Base-by-base conservation (phyloP, 2,329 filamentous ascomycete genomes). In the Hypoxylon sp. region DNA sequence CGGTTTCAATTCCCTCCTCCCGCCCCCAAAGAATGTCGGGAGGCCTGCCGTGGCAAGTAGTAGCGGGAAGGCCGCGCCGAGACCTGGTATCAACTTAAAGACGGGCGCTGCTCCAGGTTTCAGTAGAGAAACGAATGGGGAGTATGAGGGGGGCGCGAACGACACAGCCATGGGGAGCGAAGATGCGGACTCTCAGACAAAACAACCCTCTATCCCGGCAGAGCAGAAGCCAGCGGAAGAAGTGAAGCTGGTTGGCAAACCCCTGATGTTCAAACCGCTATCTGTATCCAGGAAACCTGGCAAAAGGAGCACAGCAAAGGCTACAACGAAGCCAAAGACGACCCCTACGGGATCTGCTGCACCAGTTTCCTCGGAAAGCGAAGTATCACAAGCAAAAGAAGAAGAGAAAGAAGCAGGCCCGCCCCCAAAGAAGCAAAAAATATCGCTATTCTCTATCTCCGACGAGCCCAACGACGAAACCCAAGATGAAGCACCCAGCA, bases 31-130 rank as follows among this genome's bases (percentile, higher is more conserved):
- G 78, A 85, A 86, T 68, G 76, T 81, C 14, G 81, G 78, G 56
- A 78, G 81, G 71, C 66, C 77, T 14, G 78, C 80, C 55, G 75
- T 80, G 11, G 72, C 78, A 74, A 70, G 63, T 55, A 67, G 63
- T 64, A 68, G 80, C 73, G 70, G 79, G 76, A 67, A 79, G 69
- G 63, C 77, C 70, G 67, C 83, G 76, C 77, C 86, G 73, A 80
- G 85, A 55, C 84, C 86, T 35, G 87, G 90, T 1, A 84, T 97
- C 55, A 92, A 88, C 75, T 78, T 98, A 66, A 96, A 93, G 83
- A 98, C 94, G 8, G 94, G 93, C 22, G 89, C 92, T 6, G 89
- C 92, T 63, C 92, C 94, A 22, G 94, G 92, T 0, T 98, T 98
- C 77, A 91, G 87, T 77, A 86, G 94, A 63, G 87, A 88, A 31